Base-by-base conservation (phyloP, 495 filamentous ascomycete species). In the Letharia lupina region DNA sequence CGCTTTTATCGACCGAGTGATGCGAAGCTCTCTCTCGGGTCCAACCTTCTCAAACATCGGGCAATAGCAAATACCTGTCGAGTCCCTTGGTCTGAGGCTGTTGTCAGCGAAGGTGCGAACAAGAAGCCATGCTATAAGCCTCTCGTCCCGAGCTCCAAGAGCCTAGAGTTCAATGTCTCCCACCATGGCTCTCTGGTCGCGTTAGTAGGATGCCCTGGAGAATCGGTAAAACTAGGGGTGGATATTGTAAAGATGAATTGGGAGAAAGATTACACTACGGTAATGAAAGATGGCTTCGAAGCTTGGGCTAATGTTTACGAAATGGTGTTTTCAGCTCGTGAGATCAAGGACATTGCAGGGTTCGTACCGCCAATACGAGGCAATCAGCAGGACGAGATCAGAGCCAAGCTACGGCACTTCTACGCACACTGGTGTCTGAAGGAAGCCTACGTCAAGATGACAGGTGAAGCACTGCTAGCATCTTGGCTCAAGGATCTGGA, bases 401-500 rank as follows among this genome's bases (percentile, higher is more conserved):
- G 82, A 54, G 83, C 81, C 52, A 83, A 87, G 41, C 78, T 95
- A 52, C 80, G 92, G 4, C 78, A 86, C 8, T 97, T 97, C 75
- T 96, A 94, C 71, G 86, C 91, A 3, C 89, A 88, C 69, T 96
- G 91, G 90, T 91, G 88, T 63, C 80, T 94, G 63, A 89, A 94
- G 69, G 92, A 96, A 77, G 89, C 92, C 1, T 97, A 92, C 76
- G 85, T 97, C 68, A 97, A 97, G 82, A 85, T 97, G 83, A 91
- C 90, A 12, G 92, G 92, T 40, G 91, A 96, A 70, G 92, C 90
- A 23, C 78, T 97, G 60, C 77, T 96, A 44, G 91, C 91, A 5
- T 79, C 82, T 4, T 96, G 91, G 91, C 73, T 96, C 63, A 78
- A 80, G 62, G 79, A 87, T 28, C 71, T 91, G 48, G 85, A 89